Evolutionary conservation across 768 basidiomycete genomes (phyloP), one percentile per base, ranked within the genome.

Genomic region (Xanthoconium stramineum): DNA sequence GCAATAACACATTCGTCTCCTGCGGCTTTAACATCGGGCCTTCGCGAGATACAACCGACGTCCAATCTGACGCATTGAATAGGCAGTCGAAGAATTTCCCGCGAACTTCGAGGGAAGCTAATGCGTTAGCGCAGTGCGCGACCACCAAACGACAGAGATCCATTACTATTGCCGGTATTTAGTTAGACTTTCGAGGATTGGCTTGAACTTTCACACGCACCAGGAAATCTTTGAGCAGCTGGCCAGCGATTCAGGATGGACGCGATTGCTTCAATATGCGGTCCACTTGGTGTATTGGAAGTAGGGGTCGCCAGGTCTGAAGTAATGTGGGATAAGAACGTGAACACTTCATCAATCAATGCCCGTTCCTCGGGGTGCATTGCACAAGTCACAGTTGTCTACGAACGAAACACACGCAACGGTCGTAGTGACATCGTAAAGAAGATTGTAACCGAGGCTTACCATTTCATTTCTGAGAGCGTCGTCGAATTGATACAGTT

Each of bases 1-100:
- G 76, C 28, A 99, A 78, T 57, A 96, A 76, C 1, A 86, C 78
- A 65, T 98, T 98, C 17, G 88, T 96, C 68, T 97, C 94, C 54
- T 86, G 77, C 8, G 83, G 70, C 72, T 93, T 97, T 5, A 77
- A 69, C 36, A 88, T 68, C 0, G 86, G 78, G n/a, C 71, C 68
- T 30, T 75, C 64, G 80, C 84, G 84, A 2, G 82, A 76, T 32
- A 75, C 60, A 50, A 67, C 58, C 38, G 61, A 57, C 39, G 57
- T 67, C 86, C 88, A 91, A 48, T 88, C 86, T 3, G 86, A 81
- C 14, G 85, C 88, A 52, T 74, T 75, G 69, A 93, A 83, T 12
- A 95, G 69, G 1, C 81, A 74, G 19, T 82, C 76, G 20, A 89
- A 78, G 67, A 89, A 85, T 19, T 69, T 71, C 38, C 80, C 75